These are phyloP conservation scores for Pachysolen tannophilus DNA, from an alignment of 805 yeast species.

Conservation along the genomic window DNA sequence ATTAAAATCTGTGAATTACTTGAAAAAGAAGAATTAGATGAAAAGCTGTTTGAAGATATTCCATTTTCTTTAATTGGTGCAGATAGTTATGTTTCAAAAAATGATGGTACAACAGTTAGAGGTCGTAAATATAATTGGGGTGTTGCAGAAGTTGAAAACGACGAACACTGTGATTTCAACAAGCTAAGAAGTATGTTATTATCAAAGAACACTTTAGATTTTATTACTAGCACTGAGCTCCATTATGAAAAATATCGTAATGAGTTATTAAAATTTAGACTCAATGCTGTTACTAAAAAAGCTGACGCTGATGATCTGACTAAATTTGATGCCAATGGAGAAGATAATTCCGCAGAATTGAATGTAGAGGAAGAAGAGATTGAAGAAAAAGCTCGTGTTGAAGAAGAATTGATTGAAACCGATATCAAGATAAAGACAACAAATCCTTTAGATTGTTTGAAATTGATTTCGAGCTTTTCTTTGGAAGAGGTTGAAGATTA, in stretches of 20 bases:
- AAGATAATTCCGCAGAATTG: conserved; percentile 17
- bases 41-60: conserved; percentile 30
- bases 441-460: conserved; percentile 26
- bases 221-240: conserved; percentile 68
- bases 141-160: conserved; percentile 72
- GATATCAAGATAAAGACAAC: conserved; percentile 3
- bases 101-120: conserved; percentile 43
- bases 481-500: conserved; percentile 29
- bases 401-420: neutral
- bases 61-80: conserved; percentile 76
- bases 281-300: no score
- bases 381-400: neutral
- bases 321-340: conserved; percentile 20
- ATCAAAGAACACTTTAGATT: conserved; percentile 67
- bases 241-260: conserved; percentile 66
- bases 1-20: conserved; percentile 51
- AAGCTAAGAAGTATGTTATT: conserved; percentile 58
- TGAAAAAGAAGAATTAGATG: conserved; percentile 25
- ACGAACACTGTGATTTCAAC: conserved; percentile 67
- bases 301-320: conserved; percentile 10
- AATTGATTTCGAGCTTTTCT: conserved; percentile 28
- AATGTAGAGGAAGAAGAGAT: conserved; percentile 2
- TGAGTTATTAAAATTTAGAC: conserved; percentile 44
- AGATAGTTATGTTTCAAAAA: conserved; percentile 34
- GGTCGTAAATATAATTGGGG: conserved; percentile 89